A percentile compares a stretch with the other conserved stretches of the same genome.
Conservation (phyloP, 106 monocot species). For the Platanthera guangdongensis region DNA sequence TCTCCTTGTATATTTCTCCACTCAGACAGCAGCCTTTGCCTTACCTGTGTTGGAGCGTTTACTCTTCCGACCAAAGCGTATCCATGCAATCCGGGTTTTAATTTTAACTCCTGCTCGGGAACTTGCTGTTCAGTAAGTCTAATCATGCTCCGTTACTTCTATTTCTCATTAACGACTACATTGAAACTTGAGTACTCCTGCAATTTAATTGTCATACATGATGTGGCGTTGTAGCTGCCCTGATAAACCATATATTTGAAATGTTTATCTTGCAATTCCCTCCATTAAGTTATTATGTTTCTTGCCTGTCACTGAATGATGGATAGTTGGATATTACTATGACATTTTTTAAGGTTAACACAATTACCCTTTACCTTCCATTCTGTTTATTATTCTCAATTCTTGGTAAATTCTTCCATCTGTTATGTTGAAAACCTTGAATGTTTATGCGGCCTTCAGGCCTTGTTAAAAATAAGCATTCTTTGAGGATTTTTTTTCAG, state of each 20-base stretch:
- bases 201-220: background rate
- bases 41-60: conserved; percentile 90
- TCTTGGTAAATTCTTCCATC: background rate
- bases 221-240: background rate
- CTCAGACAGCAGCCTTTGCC: conserved; percentile 91
- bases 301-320: too few relatives aligned
- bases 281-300: too few relatives aligned
- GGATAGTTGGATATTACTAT: too few relatives aligned
- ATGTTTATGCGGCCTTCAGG: background rate
- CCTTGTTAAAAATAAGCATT: background rate
- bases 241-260: too few relatives aligned
- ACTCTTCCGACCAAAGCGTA: conserved; percentile 79
- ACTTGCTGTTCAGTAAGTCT: conserved; percentile 89
- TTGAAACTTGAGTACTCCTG: background rate
- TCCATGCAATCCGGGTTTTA: conserved; percentile 86
- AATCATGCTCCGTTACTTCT: background rate
- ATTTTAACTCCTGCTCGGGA: conserved; percentile 95
- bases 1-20: conserved; percentile 6
- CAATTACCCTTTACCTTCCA: too few relatives aligned
- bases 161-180: background rate
- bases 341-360: too few relatives aligned
- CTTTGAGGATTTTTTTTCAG: background rate
- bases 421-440: background rate
- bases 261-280: too few relatives aligned
- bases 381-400: background rate